Evolutionary conservation across 306 rosid species (phyloP), one percentile per base, ranked within the genome.

Genomic region (Cicer pinnatifidum): DNA sequence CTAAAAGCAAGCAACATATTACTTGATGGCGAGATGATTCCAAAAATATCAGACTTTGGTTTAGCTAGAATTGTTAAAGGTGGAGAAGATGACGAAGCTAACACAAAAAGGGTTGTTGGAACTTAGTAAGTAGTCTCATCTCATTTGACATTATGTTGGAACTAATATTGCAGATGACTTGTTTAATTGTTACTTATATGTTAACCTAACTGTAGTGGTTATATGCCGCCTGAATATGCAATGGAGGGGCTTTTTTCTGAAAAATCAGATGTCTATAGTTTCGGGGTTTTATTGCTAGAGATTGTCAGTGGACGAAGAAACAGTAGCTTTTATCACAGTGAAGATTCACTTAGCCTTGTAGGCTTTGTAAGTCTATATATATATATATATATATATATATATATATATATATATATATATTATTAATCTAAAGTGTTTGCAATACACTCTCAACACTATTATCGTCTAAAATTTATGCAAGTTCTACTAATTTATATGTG

Each of bases 191-290:
- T 15, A 28, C 1, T 60, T 41, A 5, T 9, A 5, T 11, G 11
- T 0, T 69, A 28, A 28, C 35, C 1, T 60, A 13, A 11, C 70
- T 76, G 20, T 7, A 81, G 81, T 71, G 84, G 84, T 39, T 81
- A 81, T 64, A 81, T 81, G 84, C 59, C 84, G 0, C 81, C 78
- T 19, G 84, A 81, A 71, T 81, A 81, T 46, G 84, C 81, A 81
- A 81, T 81, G 84, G 78, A 81, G n/a, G 84, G 84, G 0, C 7
- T 81, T 1, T 75, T 81, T 43, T 76, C 80, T 5, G 84, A 81
- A n/a, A 81, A 81, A 56, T 81, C 78, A 53, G 81, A 81, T 71
- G 81, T 81, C 1, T 81, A 76, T 23, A 76, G 84, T 15, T 76
- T 81, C 46, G 84, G 81, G 2, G 84, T 81, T 50, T 75, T 81